Evolutionary conservation across 2,329 filamentous ascomycete genomes (phyloP).

Genomic region (Penicillium polonicum): DNA sequence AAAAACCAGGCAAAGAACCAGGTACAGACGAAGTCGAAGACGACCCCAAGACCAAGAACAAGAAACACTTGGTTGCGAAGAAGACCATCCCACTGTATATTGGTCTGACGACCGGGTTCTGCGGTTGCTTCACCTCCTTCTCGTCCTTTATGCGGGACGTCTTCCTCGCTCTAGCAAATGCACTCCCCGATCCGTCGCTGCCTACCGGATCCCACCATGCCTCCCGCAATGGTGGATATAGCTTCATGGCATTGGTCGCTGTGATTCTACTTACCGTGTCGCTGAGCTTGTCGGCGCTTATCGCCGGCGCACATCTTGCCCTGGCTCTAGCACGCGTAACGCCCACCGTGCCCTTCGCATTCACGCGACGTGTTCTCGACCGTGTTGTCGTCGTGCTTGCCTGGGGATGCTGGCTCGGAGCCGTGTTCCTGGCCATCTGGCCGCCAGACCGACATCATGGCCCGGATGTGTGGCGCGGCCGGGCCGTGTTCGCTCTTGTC

Average conservation of each 20-base stretch:
- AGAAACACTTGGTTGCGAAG: conserved; percentile 64
- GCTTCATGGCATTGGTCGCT: conserved; percentile 75
- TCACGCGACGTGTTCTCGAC: conserved; percentile 64
- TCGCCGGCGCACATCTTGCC: conserved; percentile 73
- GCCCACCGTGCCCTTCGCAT: conserved; percentile 59
- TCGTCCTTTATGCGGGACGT: conserved; percentile 79
- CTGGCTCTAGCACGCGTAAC: conserved; percentile 57
- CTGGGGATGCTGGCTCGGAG: conserved; percentile 74
- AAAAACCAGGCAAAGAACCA: conserved; percentile 23
- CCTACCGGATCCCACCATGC: conserved; percentile 37
- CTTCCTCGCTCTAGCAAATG: conserved; percentile 77
- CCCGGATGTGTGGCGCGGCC: conserved; percentile 68
- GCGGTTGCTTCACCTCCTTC: conserved; percentile 86
- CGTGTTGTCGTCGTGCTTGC: conserved; percentile 63
- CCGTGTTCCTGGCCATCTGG: conserved; percentile 68
- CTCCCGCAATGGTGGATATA: conserved; percentile 69
- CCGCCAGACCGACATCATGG: conserved; percentile 58
- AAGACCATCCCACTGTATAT: conserved; percentile 88
- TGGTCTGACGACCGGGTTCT: conserved; percentile 81
- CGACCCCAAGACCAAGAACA: conserved; percentile 22
- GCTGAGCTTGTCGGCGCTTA: conserved; percentile 67
- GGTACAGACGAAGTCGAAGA: conserved; percentile 24
- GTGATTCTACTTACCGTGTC: conserved; percentile 71
- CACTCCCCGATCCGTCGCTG: conserved; percentile 57
- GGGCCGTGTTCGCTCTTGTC: conserved; percentile 71